A percentile compares a stretch with the other conserved stretches of the same genome.
phyloP scores from a whole-genome alignment of 2,329 filamentous ascomycete species.

The Elsinoe perseae region DNA sequence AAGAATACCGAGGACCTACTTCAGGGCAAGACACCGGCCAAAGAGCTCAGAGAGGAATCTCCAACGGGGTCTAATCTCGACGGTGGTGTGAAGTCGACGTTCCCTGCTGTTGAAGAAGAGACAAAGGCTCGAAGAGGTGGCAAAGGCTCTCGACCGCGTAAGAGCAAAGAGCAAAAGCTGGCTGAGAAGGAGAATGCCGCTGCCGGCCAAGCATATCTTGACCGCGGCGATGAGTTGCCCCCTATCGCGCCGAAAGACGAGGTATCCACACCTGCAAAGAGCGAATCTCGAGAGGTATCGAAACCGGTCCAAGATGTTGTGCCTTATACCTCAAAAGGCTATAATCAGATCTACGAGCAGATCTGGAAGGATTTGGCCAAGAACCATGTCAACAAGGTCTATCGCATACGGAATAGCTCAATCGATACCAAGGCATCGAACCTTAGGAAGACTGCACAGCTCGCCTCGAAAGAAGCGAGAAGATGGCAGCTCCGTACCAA shows the following conservation, averaged over 20 bases:
- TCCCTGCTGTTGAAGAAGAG: conserved; percentile 45
- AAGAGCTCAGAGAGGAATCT: conserved; percentile 66
- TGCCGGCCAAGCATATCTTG: conserved; percentile 75
- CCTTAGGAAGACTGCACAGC: conserved; percentile 90
- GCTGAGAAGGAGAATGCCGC: conserved; percentile 70
- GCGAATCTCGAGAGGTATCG: conserved; percentile 42
- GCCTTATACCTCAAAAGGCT: conserved; percentile 69
- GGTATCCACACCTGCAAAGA: conserved; percentile 25
- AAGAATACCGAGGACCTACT: conserved; percentile 81
- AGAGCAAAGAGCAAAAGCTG: conserved; percentile 70
- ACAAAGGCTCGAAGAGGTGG: conserved; percentile 18
- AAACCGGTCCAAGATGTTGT: conserved; percentile 41
- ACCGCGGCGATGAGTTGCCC: conserved; percentile 67
- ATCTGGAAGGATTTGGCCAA: conserved; percentile 93
- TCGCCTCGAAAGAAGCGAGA: conserved; percentile 94
- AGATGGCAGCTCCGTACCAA: conserved; percentile 97
- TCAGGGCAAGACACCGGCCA: conserved; percentile 65
- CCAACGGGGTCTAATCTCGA: conserved; percentile 72
- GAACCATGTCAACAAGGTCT: conserved; percentile 89
- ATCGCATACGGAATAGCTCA: conserved; percentile 78
- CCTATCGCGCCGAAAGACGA: conserved; percentile 54
- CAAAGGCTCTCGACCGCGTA: conserved; percentile 58
- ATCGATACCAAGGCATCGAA: conserved; percentile 87
- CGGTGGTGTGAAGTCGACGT: conserved; percentile 76
- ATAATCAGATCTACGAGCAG: conserved; percentile 94